Percentiles rank a stretch among this genome's conserved stretches.
These are phyloP conservation scores for Suillus placidus DNA, from an alignment of 768 basidiomycete genomes.

Conservation along the genomic window DNA sequence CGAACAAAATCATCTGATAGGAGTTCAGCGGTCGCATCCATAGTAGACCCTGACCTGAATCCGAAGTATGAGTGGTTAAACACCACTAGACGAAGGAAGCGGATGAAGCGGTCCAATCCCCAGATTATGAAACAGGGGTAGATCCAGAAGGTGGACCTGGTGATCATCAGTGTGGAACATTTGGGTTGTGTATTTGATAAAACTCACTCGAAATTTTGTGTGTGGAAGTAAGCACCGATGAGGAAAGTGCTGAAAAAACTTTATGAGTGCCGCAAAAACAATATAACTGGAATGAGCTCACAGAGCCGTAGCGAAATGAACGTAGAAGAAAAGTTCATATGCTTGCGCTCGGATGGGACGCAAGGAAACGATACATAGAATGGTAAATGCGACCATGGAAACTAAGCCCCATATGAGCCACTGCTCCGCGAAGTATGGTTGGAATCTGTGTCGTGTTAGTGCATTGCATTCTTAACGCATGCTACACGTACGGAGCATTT, in stretches of 20 bases:
- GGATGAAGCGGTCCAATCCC: constrained; percentile 53
- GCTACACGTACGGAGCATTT: neutral
- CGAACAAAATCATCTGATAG: constrained; percentile 48
- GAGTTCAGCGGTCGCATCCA: constrained; percentile 43
- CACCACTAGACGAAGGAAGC: constrained; percentile 42
- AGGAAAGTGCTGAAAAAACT: constrained; percentile 30
- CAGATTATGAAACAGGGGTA: constrained; percentile 56
- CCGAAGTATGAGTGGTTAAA: constrained; percentile 44
- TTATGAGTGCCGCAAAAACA: neutral
- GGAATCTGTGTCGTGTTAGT: constrained; percentile 6
- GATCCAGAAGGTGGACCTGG: constrained; percentile 34
- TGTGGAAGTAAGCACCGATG: constrained; percentile 35
- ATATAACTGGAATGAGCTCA: constrained; percentile 21
- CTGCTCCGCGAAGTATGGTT: constrained; percentile 11
- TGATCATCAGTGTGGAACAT: neutral
- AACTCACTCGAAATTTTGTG: constrained; percentile 16
- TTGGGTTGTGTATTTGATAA: neutral
- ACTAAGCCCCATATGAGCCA: constrained; percentile 33
- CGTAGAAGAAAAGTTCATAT: constrained; percentile 53
- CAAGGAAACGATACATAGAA: constrained; percentile 47
- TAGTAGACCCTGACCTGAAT: constrained; percentile 22
- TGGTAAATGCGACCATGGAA: constrained; percentile 41
- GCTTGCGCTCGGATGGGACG: constrained; percentile 46
- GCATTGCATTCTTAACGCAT: neutral
- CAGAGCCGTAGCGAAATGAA: constrained; percentile 46